phyloP scores from a whole-genome alignment of 75 land plant genomes.

The Selaginella tamariscina region DNA sequence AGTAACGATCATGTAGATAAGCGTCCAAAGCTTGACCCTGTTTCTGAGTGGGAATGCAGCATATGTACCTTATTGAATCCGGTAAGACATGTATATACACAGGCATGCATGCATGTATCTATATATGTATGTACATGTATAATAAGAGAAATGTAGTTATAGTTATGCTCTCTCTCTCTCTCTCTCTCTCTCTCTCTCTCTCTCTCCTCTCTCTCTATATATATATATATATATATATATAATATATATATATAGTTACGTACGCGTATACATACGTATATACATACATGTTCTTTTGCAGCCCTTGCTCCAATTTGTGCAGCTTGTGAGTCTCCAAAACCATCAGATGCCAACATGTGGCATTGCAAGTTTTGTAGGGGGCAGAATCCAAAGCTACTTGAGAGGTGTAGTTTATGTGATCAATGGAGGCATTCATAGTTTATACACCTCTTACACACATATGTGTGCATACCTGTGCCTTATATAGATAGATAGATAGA shows the following conservation, averaged over 20 bases:
- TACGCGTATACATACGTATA: no score
- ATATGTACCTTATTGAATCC: constrained; percentile 67
- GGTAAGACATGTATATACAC: constrained; percentile 26
- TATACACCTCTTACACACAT: no score
- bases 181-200: constrained; percentile 6
- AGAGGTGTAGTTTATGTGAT: constrained; percentile 63
- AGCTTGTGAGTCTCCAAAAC: constrained; percentile 38
- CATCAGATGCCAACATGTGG: constrained; percentile 37
- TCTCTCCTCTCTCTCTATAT: no score
- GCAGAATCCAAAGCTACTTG: constrained; percentile 22
- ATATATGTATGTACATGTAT: background rate
- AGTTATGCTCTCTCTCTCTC: background rate
- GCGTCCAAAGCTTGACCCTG: background rate
- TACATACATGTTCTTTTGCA: constrained; percentile 25
- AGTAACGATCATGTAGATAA: constrained; percentile 2
- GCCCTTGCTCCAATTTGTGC: constrained; percentile 69
- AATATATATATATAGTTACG: no score
- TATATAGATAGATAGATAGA: no score
- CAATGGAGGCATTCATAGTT: constrained; percentile 98
- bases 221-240: no score
- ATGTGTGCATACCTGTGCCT: no score
- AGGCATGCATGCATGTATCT: background rate
- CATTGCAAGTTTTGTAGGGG: constrained; percentile 79
- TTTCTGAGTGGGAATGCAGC: constrained; percentile 52
- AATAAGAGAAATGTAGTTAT: background rate